Evolutionary conservation across 495 filamentous ascomycete genomes (phyloP), one percentile per base, ranked within the genome.

Genomic region (Aspergillus homomorphus): DNA sequence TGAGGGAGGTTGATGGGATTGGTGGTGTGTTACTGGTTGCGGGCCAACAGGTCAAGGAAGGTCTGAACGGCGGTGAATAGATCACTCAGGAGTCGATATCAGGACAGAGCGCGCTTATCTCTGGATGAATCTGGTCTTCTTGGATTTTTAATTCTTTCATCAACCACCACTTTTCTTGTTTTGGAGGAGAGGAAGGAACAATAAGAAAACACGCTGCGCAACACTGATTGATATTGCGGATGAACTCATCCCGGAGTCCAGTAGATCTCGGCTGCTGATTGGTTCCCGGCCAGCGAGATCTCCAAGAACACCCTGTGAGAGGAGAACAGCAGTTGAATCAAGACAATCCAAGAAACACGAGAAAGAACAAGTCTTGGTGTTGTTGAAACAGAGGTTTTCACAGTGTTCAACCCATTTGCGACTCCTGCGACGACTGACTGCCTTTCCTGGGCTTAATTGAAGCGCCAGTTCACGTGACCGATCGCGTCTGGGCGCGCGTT

Each of bases 381-480:
- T 28, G 26, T 28, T n/a, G n/a, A n/a, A n/a, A n/a, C n/a, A n/a
- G n/a, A n/a, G n/a, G n/a, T n/a, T n/a, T n/a, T n/a, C n/a, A n/a
- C n/a, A n/a, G n/a, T n/a, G n/a, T n/a, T n/a, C n/a, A n/a, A n/a
- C n/a, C 45, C 19, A 16, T 20, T 22, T 22, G 19, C 18, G 8
- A 22, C 45, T 10, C 10, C 6, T 22, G 19, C 45, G 4, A 2
- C n/a, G 3, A 20, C n/a, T 20, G 4, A 19, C 48, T 51, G 48
- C 48, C 48, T n/a, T 28, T 28, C 30, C 33, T 28, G 45, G 55
- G 24, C 44, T 62, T 63, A 66, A 66, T 67, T 67, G 65, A 62
- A 57, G 49, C 65, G 62, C 65, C 59, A 51, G 14, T 15, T 23
- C 65, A 67, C 64, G 64, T 66, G 64, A 63, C 52, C 26, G 20